phyloP scores from a whole-genome alignment of 148 eudicot species.

The Silene conica region DNA sequence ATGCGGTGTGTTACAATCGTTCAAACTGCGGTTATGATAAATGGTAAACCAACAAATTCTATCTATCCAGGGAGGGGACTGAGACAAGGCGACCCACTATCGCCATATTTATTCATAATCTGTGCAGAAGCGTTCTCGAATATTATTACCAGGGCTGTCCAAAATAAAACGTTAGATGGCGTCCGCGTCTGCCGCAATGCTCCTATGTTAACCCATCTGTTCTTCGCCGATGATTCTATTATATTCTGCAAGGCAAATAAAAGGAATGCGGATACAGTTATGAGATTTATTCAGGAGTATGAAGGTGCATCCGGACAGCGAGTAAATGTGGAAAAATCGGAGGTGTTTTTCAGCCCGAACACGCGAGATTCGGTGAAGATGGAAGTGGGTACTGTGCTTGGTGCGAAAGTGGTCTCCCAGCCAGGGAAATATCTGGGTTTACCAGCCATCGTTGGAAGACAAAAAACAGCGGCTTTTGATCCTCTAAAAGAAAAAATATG shows the following conservation, averaged over 20 bases:
- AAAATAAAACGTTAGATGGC: neutral
- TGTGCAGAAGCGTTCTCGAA: neutral
- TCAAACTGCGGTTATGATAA: neutral
- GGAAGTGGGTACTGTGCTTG: too few relatives aligned
- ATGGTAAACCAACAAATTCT: accelerated
- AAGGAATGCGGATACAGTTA: neutral
- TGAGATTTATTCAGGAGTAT: neutral
- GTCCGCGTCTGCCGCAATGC: neutral
- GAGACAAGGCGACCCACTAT: neutral
- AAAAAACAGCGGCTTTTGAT: neutral
- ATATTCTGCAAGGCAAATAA: neutral
- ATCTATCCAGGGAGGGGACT: neutral
- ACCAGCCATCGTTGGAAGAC: too few relatives aligned
- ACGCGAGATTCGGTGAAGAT: neutral
- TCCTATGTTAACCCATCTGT: neutral
- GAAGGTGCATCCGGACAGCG: neutral
- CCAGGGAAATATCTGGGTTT: too few relatives aligned
- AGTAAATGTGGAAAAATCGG: too few relatives aligned
- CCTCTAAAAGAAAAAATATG: neutral
- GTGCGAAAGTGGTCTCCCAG: too few relatives aligned
- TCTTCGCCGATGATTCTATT: conserved; percentile 5
- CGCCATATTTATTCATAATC: neutral
- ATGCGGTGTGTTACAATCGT: neutral
- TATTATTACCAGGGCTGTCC: neutral
- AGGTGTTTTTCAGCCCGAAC: too few relatives aligned